Base-by-base conservation (phyloP, 1,284 basidiomycete genomes). In the Apiotrichum montevideense region DNA sequence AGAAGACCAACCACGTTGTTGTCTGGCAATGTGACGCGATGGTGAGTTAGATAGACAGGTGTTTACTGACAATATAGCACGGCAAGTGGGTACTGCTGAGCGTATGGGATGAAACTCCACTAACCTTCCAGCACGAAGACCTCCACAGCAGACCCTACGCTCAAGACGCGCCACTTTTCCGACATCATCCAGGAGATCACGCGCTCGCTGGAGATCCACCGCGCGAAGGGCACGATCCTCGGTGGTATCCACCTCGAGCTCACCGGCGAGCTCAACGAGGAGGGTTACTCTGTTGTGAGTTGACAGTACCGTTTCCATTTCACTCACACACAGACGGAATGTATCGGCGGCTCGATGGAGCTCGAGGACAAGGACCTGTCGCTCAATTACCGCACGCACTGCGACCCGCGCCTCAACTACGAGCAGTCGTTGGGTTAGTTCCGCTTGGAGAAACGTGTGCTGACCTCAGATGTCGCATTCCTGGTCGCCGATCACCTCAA, bases 211-310 rank as follows among this genome's bases (percentile, higher is more conserved):
- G 81, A 83, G 29, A 91, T 97, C 59, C 94, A 97, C 72, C 76
- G 82, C 6, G 78, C 81, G 44, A 82, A 82, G 63, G 79, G 79
- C 14, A 92, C 90, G 5, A 83, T 85, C 41, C 80, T 98, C 1
- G 87, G 87, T n/a, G 95, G 95, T n/a, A 88, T 97, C 21, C 93
- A 91, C 71, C 84, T 98, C 44, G 95, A 98, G 77, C 87, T 98
- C 70, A 98, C 95, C 0, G 95, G 94, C 14, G 95, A 98, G 73
- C 80, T 96, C 54, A 91, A 90, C 63, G 88, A 90, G 8, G 86
- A 94, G 55, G 94, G 94, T 1, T 93, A 87, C 76, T 91, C 88
- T 62, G 95, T 98, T 10, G 74, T 76, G 44, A 49, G 74, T 71
- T 11, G 2, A 13, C 9, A 21, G 21, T 4, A 15, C 41, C 3